Conservation (phyloP, 2,329 filamentous ascomycete genomes). For the Neopestalotiopsis rosae region DNA sequence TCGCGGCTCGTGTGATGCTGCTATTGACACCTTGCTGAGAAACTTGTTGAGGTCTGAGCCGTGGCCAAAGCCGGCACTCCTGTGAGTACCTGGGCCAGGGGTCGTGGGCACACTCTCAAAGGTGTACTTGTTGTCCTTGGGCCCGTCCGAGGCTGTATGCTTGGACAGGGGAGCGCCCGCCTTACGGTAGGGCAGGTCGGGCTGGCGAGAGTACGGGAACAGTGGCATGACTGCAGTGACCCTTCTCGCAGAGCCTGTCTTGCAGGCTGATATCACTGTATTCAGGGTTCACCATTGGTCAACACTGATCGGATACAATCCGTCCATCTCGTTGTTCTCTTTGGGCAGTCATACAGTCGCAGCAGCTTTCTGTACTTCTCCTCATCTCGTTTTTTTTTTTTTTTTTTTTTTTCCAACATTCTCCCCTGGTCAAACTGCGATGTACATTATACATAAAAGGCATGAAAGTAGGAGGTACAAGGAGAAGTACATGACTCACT, state of each 20-base stretch:
- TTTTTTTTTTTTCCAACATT: too few relatives aligned
- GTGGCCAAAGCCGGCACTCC: slow-evolving; percentile 69
- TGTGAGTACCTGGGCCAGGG: slow-evolving; percentile 73
- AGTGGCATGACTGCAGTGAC: slow-evolving; percentile 94
- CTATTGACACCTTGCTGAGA: slow-evolving; percentile 70
- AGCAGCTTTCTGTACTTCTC: too few relatives aligned
- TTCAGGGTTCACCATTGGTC: not conserved
- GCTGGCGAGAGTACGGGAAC: slow-evolving; percentile 96
- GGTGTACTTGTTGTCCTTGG: slow-evolving; percentile 70
- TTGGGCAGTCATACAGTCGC: not conserved
- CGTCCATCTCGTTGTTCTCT: not conserved
- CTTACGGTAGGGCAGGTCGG: slow-evolving; percentile 97
- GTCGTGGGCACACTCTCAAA: slow-evolving; percentile 93
- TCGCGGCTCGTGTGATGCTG: slow-evolving; percentile 40
- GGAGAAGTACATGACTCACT: slow-evolving; percentile 43
- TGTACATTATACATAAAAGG: not conserved
- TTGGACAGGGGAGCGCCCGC: slow-evolving; percentile 85
- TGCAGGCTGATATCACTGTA: slow-evolving; percentile 90
- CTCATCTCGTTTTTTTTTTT: too few relatives aligned
- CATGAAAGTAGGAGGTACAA: slow-evolving; percentile 1
- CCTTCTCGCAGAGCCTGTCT: slow-evolving; percentile 87
- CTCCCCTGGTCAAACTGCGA: too few relatives aligned
- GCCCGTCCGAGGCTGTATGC: slow-evolving; percentile 50
- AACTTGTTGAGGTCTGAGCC: slow-evolving; percentile 77
- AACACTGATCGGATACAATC: not conserved